phyloP scores from a whole-genome alignment of 1,139 yeast species.

The Debaryomyces udenii region DNA sequence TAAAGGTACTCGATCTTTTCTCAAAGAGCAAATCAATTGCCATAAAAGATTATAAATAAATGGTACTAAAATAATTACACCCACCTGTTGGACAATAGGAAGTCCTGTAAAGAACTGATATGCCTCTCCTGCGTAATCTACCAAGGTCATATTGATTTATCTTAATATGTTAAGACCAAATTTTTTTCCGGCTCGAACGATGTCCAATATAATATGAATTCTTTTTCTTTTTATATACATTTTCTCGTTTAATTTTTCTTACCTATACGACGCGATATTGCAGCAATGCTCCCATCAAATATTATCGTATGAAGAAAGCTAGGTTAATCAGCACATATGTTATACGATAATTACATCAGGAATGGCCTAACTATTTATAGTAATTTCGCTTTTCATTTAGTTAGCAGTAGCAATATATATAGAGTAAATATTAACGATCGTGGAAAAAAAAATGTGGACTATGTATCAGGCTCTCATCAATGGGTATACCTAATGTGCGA shows the following conservation, averaged over 20 bases:
- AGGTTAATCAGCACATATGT: slow-evolving; percentile 1
- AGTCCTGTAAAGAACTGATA: slow-evolving; percentile 30
- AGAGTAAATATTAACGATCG: too few relatives aligned
- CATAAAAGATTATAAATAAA: slow-evolving; percentile 63
- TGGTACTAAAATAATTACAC: slow-evolving; percentile 47
- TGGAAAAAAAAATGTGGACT: neutral
- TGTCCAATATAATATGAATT: neutral
- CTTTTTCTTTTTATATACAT: neutral
- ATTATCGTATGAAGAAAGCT: slow-evolving; percentile 5
- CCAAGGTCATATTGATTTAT: slow-evolving; percentile 5
- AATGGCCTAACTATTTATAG: too few relatives aligned
- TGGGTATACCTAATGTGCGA: slow-evolving; percentile 28
- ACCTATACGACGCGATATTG: slow-evolving; percentile 8
- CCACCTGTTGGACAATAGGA: slow-evolving; percentile 34
- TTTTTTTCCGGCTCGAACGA: neutral
- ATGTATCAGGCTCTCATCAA: slow-evolving; percentile 14
- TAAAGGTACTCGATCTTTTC: slow-evolving; percentile 83
- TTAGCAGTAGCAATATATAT: too few relatives aligned
- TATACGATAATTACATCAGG: neutral
- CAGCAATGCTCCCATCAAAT: too few relatives aligned
- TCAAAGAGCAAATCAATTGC: slow-evolving; percentile 71
- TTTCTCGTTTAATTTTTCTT: slow-evolving; percentile 5
- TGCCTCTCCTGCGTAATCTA: slow-evolving; percentile 7
- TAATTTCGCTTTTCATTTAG: too few relatives aligned
- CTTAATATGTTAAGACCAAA: neutral